Conservation (phyloP, 2,329 filamentous ascomycete genomes). For the Teratosphaeria zuluensis region DNA sequence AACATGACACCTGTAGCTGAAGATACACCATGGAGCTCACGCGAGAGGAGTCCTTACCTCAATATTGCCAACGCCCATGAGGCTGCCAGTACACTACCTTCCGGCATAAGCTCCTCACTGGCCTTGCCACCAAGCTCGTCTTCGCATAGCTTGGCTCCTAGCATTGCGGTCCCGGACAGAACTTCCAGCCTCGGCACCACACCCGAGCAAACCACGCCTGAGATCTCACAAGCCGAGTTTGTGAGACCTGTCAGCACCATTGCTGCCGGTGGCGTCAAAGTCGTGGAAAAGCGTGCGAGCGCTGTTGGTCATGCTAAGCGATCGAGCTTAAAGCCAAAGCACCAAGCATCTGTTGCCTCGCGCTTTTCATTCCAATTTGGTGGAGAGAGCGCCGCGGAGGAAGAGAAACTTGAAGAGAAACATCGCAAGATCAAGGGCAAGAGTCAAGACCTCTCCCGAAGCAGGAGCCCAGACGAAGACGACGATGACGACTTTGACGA, state of each 20-base stretch:
- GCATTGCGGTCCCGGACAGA: background rate
- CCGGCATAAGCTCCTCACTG: background rate
- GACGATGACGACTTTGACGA: slow-evolving; percentile 30
- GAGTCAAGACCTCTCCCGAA: background rate
- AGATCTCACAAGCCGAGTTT: slow-evolving; percentile 8
- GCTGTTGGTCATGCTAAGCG: slow-evolving; percentile 21
- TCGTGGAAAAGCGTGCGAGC: slow-evolving; percentile 22
- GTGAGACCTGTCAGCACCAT: background rate
- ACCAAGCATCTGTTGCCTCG: slow-evolving; percentile 57
- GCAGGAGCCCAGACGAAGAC: slow-evolving; percentile 12
- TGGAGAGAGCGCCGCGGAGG: slow-evolving; percentile 52
- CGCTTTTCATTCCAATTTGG: slow-evolving; percentile 77
- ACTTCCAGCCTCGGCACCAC: slow-evolving; percentile 4
- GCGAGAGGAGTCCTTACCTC: background rate
- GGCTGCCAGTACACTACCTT: background rate
- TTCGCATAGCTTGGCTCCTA: background rate
- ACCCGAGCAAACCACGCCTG: slow-evolving; percentile 12
- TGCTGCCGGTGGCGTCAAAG: slow-evolving; percentile 8
- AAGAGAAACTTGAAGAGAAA: slow-evolving; percentile 62
- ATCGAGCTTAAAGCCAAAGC: slow-evolving; percentile 25
- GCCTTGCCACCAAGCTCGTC: background rate
- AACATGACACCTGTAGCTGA: background rate
- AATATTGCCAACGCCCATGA: background rate
- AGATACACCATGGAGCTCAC: background rate
- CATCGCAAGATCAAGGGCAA: slow-evolving; percentile 32